Evolutionary conservation across 2,329 filamentous ascomycete genomes (phyloP).

Genomic region (Neonectria magnoliae): DNA sequence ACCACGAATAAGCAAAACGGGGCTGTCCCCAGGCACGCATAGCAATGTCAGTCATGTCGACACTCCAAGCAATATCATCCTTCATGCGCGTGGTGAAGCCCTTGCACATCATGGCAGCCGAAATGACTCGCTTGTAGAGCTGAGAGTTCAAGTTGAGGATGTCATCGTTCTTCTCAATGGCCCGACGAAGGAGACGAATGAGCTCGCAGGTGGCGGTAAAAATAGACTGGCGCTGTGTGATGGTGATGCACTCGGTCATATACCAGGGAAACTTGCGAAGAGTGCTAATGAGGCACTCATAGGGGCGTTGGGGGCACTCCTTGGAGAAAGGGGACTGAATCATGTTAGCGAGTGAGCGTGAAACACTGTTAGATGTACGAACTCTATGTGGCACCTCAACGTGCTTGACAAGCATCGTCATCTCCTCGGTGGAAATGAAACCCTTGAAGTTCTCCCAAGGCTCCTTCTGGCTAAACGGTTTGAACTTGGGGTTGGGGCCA

Average conservation of each 20-base stretch:
- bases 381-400: constrained; percentile 71
- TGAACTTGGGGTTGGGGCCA: constrained; percentile 55
- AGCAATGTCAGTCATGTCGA: constrained; percentile 49
- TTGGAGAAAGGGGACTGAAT: constrained; percentile 66
- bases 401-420: constrained; percentile 71
- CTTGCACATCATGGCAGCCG: constrained; percentile 64
- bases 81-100: constrained; percentile 72
- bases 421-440: constrained; percentile 70
- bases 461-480: constrained; percentile 47
- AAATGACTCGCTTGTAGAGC: constrained; percentile 63
- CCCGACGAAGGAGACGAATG: constrained; percentile 55
- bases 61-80: constrained; percentile 63
- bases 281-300: constrained; percentile 72
- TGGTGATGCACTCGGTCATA: constrained; percentile 64
- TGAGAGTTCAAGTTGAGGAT: constrained; percentile 59
- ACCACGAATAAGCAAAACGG: constrained; percentile 59
- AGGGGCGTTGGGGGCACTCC: constrained; percentile 71
- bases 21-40: constrained; percentile 58
- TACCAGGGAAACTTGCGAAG: constrained; percentile 72
- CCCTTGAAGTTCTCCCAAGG: constrained; percentile 66
- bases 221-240: constrained; percentile 64
- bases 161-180: constrained; percentile 53
- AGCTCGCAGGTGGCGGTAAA: constrained; percentile 62
- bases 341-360: constrained; percentile 7
- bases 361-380: constrained; percentile 46